Evolutionary conservation across 441 rosid genomes (phyloP), one percentile per base, ranked within the genome.

Genomic region (Mallotus repandus): DNA sequence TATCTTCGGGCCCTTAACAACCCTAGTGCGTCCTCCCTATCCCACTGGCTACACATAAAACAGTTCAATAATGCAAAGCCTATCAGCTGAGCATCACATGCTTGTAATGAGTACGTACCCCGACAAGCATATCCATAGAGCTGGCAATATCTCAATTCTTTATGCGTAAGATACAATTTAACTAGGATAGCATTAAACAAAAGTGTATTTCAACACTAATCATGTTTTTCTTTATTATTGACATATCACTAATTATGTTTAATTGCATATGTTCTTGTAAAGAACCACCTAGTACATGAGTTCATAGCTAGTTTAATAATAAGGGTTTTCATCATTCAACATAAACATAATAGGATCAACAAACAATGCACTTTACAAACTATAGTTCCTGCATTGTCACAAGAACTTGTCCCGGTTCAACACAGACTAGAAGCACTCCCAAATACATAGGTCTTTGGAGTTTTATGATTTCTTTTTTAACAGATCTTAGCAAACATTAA

Each of bases 281-380:
- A 50, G 14, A 29, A 29, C 32, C 32, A 29, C 32, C 32, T 29
- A 29, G 32, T 29, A 29, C 32, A 29, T 1, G 32, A 29, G 3
- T 29, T 29, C 32, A 29, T 29, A 29, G 32, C 32, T 29, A 29
- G 32, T 29, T 29, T 29, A 29, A 29, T 29, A 29, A 29, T 29
- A 43, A 9, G 18, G 45, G 8, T 48, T 81, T 66, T 56, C 53
- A 78, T 52, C 83, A 76, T 8, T 69, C 81, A 76, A 57, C 32
- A 71, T 81, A 76, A 71, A 75, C 73, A 70, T 7, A 71, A 73
- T 43, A 76, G 54, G 71, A 74, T 73, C 71, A 45, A 71, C 72
- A 74, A 66, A 68, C 78, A 73, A 87, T 63, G 75, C 82, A 76
- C 84, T 85, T 81, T 83, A 85, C 88, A 87, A 78, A 63, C 80